Evolutionary conservation across 139 green algal species (phyloP).

Genomic region (Bryopsis sp.): DNA sequence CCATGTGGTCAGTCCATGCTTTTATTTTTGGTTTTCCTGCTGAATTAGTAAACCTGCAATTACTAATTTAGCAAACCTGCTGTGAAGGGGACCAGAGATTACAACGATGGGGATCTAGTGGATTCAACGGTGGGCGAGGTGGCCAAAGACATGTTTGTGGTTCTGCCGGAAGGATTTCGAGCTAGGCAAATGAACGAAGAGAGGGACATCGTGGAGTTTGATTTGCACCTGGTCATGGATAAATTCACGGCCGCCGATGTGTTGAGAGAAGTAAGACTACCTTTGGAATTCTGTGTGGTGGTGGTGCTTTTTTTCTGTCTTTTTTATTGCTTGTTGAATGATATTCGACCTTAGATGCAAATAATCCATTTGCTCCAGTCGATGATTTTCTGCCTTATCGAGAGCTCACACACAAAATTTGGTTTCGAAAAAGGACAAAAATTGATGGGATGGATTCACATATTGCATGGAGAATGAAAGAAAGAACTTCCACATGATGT

Average conservation of each 20-base stretch:
- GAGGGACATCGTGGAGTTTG: conserved; percentile 53
- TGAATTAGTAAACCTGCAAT: neutral
- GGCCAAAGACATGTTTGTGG: conserved; percentile 27
- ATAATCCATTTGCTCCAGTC: too few relatives aligned
- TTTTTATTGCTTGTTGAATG: neutral
- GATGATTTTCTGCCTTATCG: too few relatives aligned
- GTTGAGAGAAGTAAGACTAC: conserved; percentile 55
- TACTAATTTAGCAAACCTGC: neutral
- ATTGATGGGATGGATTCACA: too few relatives aligned
- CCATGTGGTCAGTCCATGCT: neutral
- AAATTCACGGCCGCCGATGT: conserved; percentile 80
- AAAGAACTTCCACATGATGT: neutral
- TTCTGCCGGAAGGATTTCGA: conserved; percentile 18
- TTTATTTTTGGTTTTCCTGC: neutral
- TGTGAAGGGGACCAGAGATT: conserved; percentile 47
- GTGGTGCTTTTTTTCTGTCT: neutral
- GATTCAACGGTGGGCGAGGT: conserved; percentile 31
- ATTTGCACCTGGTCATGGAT: conserved; percentile 74
- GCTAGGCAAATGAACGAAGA: conserved; percentile 43
- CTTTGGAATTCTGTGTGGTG: neutral
- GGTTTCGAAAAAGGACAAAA: too few relatives aligned
- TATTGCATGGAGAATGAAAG: too few relatives aligned
- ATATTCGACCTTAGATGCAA: too few relatives aligned
- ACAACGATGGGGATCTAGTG: conserved; percentile 56
- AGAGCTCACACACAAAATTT: too few relatives aligned